Evolutionary conservation across 208 protist species (phyloP).

Genomic region (Trypanosoma boissoni): DNA sequence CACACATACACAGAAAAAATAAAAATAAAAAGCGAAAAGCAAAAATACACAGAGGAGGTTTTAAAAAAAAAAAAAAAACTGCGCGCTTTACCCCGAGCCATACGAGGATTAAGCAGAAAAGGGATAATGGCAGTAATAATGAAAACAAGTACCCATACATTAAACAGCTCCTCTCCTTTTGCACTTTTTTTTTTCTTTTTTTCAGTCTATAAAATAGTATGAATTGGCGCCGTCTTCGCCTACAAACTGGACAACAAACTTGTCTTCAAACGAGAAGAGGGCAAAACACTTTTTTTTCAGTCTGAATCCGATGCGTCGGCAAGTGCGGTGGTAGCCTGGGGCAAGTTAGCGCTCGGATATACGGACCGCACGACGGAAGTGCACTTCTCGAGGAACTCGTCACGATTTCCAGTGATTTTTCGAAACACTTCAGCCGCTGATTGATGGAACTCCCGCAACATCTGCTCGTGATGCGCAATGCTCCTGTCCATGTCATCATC

Average conservation of each 20-base stretch:
- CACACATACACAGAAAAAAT: neutral
- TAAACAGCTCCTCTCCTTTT: neutral
- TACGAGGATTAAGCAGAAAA: neutral
- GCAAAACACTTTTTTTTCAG: neutral
- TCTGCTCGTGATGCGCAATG: slow-evolving; percentile 44
- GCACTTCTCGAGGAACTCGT: slow-evolving; percentile 72
- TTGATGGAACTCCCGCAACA: slow-evolving; percentile 60
- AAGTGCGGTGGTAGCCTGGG: neutral
- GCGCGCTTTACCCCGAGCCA: too few species aligned
- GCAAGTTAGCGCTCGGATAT: slow-evolving; percentile 1
- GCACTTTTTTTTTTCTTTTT: slow-evolving; percentile 10
- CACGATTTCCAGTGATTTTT: slow-evolving; percentile 66
- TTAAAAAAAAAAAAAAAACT: neutral
- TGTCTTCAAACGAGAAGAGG: too few species aligned
- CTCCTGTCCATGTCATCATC: slow-evolving; percentile 17
- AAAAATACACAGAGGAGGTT: neutral
- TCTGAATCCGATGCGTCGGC: neutral
- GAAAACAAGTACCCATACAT: neutral
- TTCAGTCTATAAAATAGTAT: too few species aligned
- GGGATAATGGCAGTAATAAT: neutral
- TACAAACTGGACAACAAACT: too few species aligned
- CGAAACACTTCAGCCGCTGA: slow-evolving; percentile 73
- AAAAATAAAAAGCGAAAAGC: neutral
- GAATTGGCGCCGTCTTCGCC: too few species aligned
- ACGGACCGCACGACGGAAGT: slow-evolving; percentile 50